Evolutionary conservation across 306 rosid species (phyloP), one percentile per base, ranked within the genome.

Genomic region (Sechiopsis laciniata): DNA sequence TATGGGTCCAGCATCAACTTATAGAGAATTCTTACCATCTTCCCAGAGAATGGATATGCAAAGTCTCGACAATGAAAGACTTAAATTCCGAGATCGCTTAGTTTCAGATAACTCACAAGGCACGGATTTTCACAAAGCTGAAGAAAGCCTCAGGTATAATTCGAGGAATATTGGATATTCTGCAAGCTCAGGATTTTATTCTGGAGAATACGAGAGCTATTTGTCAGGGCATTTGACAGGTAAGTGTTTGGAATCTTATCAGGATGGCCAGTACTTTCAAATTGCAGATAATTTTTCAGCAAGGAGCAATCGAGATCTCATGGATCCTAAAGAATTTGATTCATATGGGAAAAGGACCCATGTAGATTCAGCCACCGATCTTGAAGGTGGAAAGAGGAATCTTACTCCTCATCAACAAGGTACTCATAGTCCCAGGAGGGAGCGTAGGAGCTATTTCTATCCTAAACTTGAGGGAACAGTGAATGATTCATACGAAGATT

Each of bases 31-130:
- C 58, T 22, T 82, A 54, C 89, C 88, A 67, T 76, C 58, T 10
- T n/a, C 85, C 3, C 85, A 82, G 80, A 78, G 50, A 58, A 75
- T 74, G 76, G 83, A 78, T 5, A 3, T 63, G 48, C 77, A 58
- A 60, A 83, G 82, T 56, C 78, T 83, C 82, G 92, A 84, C 71
- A 79, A 85, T 59, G 89, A 78, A 81, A 78, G 88, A 74, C 80
- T 46, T 32, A 84, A 77, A 32, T 88, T 77, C 62, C 76, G 58
- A 22, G 87, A 84, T 4, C 65, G 79, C 65, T 54, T 79, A 17
- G 70, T 83, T 62, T 72, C 76, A 64, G 85, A 84, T 75, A 88
- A 82, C 80, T 67, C 86, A 73, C 86, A 87, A 32, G 46, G 59
- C 53, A 63, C 78, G 37, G 80, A 84, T 56, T 72, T 84, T 40